A percentile compares a stretch with the other conserved stretches of the same genome.
Evolutionary conservation across 2,329 filamentous ascomycete genomes (phyloP).

Genomic region (Alternaria panax): DNA sequence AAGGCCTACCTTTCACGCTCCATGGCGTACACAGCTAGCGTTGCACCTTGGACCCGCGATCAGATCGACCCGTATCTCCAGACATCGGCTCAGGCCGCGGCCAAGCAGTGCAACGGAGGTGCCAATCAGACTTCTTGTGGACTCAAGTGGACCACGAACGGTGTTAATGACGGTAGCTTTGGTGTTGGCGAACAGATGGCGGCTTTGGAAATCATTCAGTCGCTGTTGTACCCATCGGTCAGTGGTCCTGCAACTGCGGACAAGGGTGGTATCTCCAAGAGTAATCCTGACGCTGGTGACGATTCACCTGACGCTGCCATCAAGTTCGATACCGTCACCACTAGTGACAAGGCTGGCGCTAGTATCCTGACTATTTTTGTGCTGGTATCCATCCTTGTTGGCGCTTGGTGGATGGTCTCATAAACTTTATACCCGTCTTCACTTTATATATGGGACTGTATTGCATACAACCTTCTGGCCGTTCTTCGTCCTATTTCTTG

Average conservation of each 20-base stretch:
- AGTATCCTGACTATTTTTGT: slow-evolving; percentile 69
- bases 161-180: slow-evolving; percentile 55
- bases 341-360: slow-evolving; percentile 72
- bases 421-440: slow-evolving; percentile 23
- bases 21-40: slow-evolving; percentile 52
- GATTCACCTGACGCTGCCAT: slow-evolving; percentile 41
- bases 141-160: slow-evolving; percentile 53
- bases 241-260: slow-evolving; percentile 54
- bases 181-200: slow-evolving; percentile 69
- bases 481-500: neutral
- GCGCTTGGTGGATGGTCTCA: slow-evolving; percentile 63
- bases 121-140: slow-evolving; percentile 56
- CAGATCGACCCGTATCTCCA: slow-evolving; percentile 61
- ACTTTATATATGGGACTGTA: slow-evolving; percentile 4
- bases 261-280: slow-evolving; percentile 61
- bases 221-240: slow-evolving; percentile 48
- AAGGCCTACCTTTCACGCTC: slow-evolving; percentile 55
- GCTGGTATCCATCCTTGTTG: slow-evolving; percentile 62
- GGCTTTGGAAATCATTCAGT: slow-evolving; percentile 63
- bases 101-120: slow-evolving; percentile 61
- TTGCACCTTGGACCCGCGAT: slow-evolving; percentile 48
- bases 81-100: slow-evolving; percentile 64
- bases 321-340: slow-evolving; percentile 55
- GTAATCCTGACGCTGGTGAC: slow-evolving; percentile 54
- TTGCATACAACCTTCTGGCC: neutral